A percentile compares a stretch with the other conserved stretches of the same genome.
These are phyloP conservation scores for Tuber microsphaerosporum DNA, from an alignment of 495 filamentous ascomycete species.

Conservation along the genomic window DNA sequence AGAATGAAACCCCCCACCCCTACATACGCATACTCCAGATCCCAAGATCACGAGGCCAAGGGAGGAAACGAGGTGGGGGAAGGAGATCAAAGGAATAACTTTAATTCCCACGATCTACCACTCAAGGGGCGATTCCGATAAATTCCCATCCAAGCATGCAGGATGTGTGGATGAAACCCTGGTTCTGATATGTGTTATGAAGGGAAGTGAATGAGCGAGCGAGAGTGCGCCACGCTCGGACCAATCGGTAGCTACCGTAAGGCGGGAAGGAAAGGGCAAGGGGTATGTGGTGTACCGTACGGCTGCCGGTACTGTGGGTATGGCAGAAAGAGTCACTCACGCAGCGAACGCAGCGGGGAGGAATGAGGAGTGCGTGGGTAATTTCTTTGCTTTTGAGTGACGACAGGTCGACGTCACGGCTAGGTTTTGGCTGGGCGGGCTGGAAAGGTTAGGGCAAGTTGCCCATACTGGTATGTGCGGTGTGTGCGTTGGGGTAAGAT, in stretches of 20 bases:
- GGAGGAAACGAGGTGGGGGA: not conserved
- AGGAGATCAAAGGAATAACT: not conserved
- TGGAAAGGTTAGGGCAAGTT: not conserved
- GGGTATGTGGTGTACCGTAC: not conserved
- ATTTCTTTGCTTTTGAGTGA: not conserved
- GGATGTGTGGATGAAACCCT: not conserved
- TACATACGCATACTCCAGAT: not conserved
- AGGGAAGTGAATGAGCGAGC: not conserved
- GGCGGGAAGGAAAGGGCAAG: not conserved
- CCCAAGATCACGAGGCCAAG: not conserved
- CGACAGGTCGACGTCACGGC: not conserved
- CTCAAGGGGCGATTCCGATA: not conserved
- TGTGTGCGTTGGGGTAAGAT: not conserved
- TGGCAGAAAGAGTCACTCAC: not conserved
- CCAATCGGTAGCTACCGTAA: not conserved
- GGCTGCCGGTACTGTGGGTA: not conserved
- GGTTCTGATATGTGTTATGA: not conserved
- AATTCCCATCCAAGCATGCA: slow-evolving; percentile 2
- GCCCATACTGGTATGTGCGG: not conserved
- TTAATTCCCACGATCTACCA: not conserved
- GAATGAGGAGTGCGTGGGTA: not conserved
- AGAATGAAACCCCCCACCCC: not conserved
- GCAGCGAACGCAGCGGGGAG: not conserved
- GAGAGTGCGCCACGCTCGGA: not conserved
- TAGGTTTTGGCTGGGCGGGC: not conserved